Evolutionary conservation across 768 basidiomycete genomes (phyloP).

Genomic region (Tulasnella sp.): DNA sequence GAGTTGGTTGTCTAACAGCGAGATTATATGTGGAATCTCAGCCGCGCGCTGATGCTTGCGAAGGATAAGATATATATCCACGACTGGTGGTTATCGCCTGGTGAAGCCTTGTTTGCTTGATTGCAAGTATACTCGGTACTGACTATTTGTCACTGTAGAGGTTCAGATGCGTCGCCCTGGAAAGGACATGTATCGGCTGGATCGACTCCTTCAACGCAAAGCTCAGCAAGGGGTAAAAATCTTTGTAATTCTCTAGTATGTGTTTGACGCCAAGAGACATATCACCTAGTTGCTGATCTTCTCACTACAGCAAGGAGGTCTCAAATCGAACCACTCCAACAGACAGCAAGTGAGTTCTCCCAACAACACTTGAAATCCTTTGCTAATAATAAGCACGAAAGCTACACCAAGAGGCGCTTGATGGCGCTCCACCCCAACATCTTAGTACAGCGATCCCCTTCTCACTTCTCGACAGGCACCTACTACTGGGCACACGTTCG

Average conservation of each 20-base stretch:
- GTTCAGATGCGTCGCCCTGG: slow-evolving; percentile 74
- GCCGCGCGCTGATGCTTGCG: slow-evolving; percentile 80
- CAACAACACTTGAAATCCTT: neutral
- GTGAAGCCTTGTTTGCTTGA: slow-evolving; percentile 29
- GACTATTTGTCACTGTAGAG: slow-evolving; percentile 34
- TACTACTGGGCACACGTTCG: slow-evolving; percentile 98
- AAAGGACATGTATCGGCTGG: slow-evolving; percentile 77
- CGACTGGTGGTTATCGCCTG: slow-evolving; percentile 96
- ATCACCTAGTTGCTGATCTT: slow-evolving; percentile 2
- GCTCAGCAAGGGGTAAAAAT: slow-evolving; percentile 95
- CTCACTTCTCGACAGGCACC: slow-evolving; percentile 93
- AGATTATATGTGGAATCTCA: slow-evolving; percentile 97
- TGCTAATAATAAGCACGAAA: slow-evolving; percentile 22
- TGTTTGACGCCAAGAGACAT: neutral
- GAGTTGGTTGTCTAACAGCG: no score
- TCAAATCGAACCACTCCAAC: slow-evolving; percentile 89
- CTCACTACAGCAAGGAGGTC: slow-evolving; percentile 67
- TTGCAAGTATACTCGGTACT: neutral
- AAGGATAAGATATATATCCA: slow-evolving; percentile 87
- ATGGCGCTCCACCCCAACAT: slow-evolving; percentile 79
- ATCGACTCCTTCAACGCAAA: slow-evolving; percentile 75
- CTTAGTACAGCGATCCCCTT: slow-evolving; percentile 92
- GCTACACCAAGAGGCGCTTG: slow-evolving; percentile 80
- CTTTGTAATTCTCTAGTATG: slow-evolving; percentile 82
- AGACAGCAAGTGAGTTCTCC: slow-evolving; percentile 64